These are phyloP conservation scores for Mycena indigotica DNA, from an alignment of 768 basidiomycete genomes.

Conservation along the genomic window DNA sequence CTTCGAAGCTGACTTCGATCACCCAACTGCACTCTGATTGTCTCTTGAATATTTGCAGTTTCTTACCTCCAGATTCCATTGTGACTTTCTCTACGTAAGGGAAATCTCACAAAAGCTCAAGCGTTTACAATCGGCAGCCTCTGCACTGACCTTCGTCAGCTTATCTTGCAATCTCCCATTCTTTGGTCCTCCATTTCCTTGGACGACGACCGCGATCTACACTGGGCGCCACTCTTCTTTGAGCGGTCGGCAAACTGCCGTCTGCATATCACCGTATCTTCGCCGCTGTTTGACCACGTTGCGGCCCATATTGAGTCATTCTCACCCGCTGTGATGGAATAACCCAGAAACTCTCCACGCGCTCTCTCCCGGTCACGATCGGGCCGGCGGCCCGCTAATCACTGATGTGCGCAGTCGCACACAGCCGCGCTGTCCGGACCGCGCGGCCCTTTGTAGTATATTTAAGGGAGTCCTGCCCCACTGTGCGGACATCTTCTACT, in stretches of 20 bases:
- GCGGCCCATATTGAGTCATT: neutral
- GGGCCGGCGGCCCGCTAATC: too few relatives aligned
- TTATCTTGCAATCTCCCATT: slow-evolving; percentile 28
- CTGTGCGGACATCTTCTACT: too few relatives aligned
- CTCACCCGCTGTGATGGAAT: too few relatives aligned
- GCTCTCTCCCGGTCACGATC: too few relatives aligned
- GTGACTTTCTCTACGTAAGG: neutral
- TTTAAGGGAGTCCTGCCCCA: too few relatives aligned
- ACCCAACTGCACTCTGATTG: neutral
- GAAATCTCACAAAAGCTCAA: neutral
- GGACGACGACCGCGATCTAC: slow-evolving; percentile 8
- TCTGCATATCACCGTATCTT: slow-evolving; percentile 24
- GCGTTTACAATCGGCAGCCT: slow-evolving; percentile 25
- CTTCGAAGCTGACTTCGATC: neutral
- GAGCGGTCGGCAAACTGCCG: slow-evolving; percentile 29
- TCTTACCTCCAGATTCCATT: neutral
- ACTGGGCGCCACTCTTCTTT: slow-evolving; percentile 24
- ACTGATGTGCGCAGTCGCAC: too few relatives aligned
- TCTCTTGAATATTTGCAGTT: neutral
- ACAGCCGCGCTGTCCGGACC: too few relatives aligned
- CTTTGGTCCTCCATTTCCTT: slow-evolving; percentile 34
- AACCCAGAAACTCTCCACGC: too few relatives aligned
- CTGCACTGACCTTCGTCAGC: slow-evolving; percentile 30
- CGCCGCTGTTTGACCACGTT: slow-evolving; percentile 3
- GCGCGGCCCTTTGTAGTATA: too few relatives aligned